Percentiles rank a stretch among this genome's conserved stretches.
phyloP scores from a whole-genome alignment of 495 filamentous ascomycete species.

The Hypoxylon trugodes region DNA sequence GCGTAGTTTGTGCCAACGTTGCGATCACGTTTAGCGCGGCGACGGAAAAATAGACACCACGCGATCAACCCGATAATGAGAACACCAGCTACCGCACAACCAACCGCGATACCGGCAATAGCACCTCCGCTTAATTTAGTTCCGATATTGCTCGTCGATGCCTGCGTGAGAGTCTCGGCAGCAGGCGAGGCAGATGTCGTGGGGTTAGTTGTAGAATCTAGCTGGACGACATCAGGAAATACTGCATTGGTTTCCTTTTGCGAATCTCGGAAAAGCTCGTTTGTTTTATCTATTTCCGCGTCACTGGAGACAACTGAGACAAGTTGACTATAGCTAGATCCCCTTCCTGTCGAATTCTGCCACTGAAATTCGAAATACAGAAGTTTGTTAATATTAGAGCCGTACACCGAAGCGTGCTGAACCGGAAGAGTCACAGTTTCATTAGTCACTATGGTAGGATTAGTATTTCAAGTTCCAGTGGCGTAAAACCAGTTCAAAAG shows the following conservation, averaged over 20 bases:
- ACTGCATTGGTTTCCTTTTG: neutral
- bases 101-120: constrained; percentile 56
- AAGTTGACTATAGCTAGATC: constrained; percentile 24
- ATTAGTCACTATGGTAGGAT: constrained; percentile 15
- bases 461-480: neutral
- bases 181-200: constrained; percentile 3
- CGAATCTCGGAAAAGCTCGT: neutral
- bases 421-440: constrained; percentile 4
- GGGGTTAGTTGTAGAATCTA: neutral
- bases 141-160: constrained; percentile 5
- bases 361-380: constrained; percentile 33
- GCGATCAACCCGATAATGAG: constrained; percentile 42
- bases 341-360: constrained; percentile 19
- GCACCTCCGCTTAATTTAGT: constrained; percentile 42
- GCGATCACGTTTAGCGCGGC: constrained; percentile 29
- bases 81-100: constrained; percentile 45
- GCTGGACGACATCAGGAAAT: neutral
- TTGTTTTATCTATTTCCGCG: neutral
- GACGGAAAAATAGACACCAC: constrained; percentile 49
- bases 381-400: constrained; percentile 6
- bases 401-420: neutral
- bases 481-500: neutral
- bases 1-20: constrained; percentile 24
- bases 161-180: neutral
- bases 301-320: constrained; percentile 8